These are phyloP conservation scores for Picochlorum sp. DNA, from an alignment of 139 green algal species.

Conservation along the genomic window DNA sequence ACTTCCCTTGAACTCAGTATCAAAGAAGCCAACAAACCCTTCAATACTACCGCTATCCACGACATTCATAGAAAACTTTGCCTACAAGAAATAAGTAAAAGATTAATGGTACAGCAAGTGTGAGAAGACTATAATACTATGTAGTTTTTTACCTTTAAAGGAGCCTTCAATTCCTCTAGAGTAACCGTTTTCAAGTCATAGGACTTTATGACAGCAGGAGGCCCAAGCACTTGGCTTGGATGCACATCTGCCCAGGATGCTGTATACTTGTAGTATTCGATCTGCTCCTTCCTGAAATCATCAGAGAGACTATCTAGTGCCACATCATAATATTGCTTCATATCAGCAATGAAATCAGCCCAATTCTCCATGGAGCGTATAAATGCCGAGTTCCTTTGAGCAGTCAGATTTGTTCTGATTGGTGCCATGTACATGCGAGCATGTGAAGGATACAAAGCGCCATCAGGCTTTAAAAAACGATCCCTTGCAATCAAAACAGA, in stretches of 20 bases:
- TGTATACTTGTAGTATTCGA: constrained; percentile 74
- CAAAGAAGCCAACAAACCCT: constrained; percentile 81
- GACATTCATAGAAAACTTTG: constrained; percentile 36
- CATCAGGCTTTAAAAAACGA: constrained; percentile 82
- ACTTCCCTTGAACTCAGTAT: constrained; percentile 68
- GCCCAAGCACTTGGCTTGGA: constrained; percentile 64
- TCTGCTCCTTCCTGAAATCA: constrained; percentile 51
- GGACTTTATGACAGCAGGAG: constrained; percentile 52
- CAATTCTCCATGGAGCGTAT: constrained; percentile 65
- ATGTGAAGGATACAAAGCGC: constrained; percentile 86
- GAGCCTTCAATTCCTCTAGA: constrained; percentile 65
- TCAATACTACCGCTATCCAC: constrained; percentile 58
- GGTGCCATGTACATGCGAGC: constrained; percentile 80
- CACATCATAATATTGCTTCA: constrained; percentile 73
- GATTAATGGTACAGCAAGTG: background rate
- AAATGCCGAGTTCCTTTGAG: constrained; percentile 6
- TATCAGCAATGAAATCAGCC: constrained; percentile 71
- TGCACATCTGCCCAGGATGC: constrained; percentile 74
- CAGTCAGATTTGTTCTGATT: constrained; percentile 41
- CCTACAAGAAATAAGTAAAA: too few species aligned
- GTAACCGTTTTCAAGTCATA: constrained; percentile 80
- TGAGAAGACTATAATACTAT: constrained; percentile 5
- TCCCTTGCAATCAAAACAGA: constrained; percentile 81
- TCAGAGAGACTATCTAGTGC: constrained; percentile 56
- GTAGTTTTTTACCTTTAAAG: too few species aligned